These are phyloP conservation scores for Shiraia bambusicola DNA, from an alignment of 2,329 filamentous ascomycete genomes.

Conservation along the genomic window DNA sequence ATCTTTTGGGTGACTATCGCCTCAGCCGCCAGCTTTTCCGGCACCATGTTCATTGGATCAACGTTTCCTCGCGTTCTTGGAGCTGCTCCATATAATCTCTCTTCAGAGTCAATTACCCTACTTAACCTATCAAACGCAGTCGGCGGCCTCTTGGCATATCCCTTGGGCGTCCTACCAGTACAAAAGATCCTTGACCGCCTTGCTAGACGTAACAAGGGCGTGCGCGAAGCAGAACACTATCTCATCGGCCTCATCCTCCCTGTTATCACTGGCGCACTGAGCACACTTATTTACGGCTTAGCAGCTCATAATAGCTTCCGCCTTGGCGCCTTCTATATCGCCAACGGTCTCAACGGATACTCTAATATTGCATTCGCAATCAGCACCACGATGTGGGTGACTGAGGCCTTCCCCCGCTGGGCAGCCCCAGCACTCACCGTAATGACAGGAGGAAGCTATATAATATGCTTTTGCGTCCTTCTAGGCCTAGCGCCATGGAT, in stretches of 20 bases:
- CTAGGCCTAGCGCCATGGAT: not conserved
- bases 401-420: conserved; percentile 38
- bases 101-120: conserved; percentile 12
- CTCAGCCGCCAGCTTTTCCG: conserved; percentile 27
- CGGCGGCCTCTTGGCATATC: conserved; percentile 23
- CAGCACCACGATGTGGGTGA: conserved; percentile 33
- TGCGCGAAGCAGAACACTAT: conserved; percentile 37
- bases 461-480: no score
- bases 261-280: conserved; percentile 23
- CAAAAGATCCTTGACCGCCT: conserved; percentile 20
- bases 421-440: conserved; percentile 33
- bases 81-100: conserved; percentile 26
- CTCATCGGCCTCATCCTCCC: conserved; percentile 32
- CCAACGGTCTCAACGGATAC: conserved; percentile 34
- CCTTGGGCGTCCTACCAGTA: conserved; percentile 10
- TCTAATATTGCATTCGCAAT: conserved; percentile 27
- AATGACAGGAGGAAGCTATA: conserved; percentile 18
- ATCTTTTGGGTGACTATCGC: conserved; percentile 37
- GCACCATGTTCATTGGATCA: conserved; percentile 34
- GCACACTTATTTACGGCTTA: conserved; percentile 28
- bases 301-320: conserved; percentile 21
- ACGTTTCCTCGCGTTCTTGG: conserved; percentile 24
- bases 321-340: conserved; percentile 20
- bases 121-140: conserved; percentile 24
- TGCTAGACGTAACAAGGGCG: conserved; percentile 27